Conservation (phyloP, 179 eudicot genomes). For the Amaranthus tricolor region DNA sequence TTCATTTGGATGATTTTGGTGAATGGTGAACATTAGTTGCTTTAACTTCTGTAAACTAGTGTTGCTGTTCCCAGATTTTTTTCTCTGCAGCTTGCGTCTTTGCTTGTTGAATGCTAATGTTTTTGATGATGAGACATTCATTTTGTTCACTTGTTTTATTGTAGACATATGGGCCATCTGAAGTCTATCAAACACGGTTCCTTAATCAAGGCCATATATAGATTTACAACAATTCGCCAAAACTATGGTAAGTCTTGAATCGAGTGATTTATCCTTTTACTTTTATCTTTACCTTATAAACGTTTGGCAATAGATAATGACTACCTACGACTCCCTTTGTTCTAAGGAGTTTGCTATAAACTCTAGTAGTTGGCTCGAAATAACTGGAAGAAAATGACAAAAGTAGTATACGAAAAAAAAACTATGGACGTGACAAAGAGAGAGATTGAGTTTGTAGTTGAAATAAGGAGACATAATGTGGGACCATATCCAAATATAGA, state of each 20-base stretch:
- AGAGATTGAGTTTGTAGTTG: no score
- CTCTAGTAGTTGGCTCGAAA: no score
- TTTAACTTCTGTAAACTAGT: background rate
- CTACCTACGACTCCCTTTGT: background rate
- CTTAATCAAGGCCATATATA: conserved; percentile 64
- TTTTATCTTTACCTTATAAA: conserved; percentile 1
- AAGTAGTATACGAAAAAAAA: no score
- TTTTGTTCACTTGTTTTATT: conserved; percentile 20
- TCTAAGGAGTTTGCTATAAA: no score
- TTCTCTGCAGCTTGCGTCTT: conserved; percentile 9
- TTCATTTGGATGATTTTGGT: background rate
- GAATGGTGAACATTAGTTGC: background rate
- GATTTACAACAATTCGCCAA: conserved; percentile 72
- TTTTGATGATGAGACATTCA: background rate
- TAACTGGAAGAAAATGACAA: no score
- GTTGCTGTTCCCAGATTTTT: background rate
- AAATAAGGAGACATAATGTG: no score
- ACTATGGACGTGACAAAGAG: no score
- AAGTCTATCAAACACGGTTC: conserved; percentile 58
- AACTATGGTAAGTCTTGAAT: conserved; percentile 63
- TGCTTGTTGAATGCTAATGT: background rate
- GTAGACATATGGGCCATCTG: conserved; percentile 88
- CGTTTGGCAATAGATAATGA: background rate
- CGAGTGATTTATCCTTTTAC: conserved; percentile 1
- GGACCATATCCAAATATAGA: no score